Evolutionary conservation across 305 asterid genomes (phyloP), one percentile per base, ranked within the genome.

Genomic region (Fraxinus latifolia): DNA sequence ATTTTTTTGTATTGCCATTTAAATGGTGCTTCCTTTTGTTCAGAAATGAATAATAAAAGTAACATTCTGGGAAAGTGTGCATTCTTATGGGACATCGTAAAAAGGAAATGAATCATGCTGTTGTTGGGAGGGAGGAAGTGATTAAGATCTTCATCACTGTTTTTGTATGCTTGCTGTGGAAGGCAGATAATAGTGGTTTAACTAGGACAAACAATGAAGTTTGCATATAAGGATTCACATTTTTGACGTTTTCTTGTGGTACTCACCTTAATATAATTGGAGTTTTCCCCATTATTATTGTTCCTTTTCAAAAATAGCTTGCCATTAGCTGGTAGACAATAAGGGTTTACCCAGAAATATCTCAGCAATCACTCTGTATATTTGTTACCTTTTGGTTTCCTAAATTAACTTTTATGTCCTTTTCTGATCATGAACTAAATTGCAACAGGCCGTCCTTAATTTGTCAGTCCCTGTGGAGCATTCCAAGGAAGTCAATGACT

Each of bases 401-500:
- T 36, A 31, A 70, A 27, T 77, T 33, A 55, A 62, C 72, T 55
- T 73, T 83, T 21, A n/a, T 37, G 0, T 67, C 36, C 73, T 42
- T 78, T 82, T 80, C 84, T 92, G 74, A 90, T 77, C 47, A 76
- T 25, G 77, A 77, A 72, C 58, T 58, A 50, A 76, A 60, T 55
- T 85, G 76, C 85, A 85, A 87, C 93, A 96, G 98, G 99, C 97
- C 31, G 98, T 96, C 34, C 96, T 95, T 77, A 96, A 93, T 89
- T 84, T 93, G 82, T 98, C 97, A 77, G 87, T 87, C 60, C 90
- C 95, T 21, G 94, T 93, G 82, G 99, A 96, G 89, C 97, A 94
- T 87, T 86, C 97, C 67, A 96, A 96, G 91, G 99, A 96, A 94
- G 98, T 96, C 87, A 91, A 88, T 87, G 99, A 96, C 86, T 96